Conservation (phyloP, 1,284 basidiomycete genomes). For the Papiliotrema nemorosa region DNA sequence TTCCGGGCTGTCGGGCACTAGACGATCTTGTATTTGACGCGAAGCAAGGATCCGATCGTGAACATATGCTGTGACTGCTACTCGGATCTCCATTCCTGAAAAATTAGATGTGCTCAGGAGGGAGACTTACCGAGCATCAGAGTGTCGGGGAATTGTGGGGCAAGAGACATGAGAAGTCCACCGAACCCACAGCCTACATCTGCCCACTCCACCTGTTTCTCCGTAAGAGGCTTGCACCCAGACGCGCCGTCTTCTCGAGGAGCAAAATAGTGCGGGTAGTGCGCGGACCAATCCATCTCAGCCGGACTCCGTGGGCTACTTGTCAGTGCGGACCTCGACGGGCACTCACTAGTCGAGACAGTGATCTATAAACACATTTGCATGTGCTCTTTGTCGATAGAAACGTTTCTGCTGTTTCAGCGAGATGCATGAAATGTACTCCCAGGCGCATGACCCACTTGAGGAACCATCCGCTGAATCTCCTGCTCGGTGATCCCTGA, state of each 20-base stretch:
- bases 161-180: conserved; percentile 83
- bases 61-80: conserved; percentile 95
- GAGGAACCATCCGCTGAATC: background rate
- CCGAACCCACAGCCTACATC: conserved; percentile 99
- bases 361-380: conserved; percentile 98
- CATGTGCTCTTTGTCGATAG: conserved; percentile 95
- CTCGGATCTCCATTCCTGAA: conserved; percentile 92
- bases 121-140: conserved; percentile 80
- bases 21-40: conserved; percentile 57
- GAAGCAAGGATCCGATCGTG: conserved; percentile 87
- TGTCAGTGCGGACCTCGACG: background rate
- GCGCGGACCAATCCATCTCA: conserved; percentile 75
- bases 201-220: conserved; percentile 74
- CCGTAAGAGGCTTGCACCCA: background rate
- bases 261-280: conserved; percentile 72
- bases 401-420: conserved; percentile 73
- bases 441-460: background rate
- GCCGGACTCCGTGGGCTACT: conserved; percentile 67
- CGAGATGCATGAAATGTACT: background rate
- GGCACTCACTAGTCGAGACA: conserved; percentile 67
- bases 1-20: conserved; percentile 19
- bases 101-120: conserved; percentile 1
- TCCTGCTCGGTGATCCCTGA: background rate
- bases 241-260: conserved; percentile 19
- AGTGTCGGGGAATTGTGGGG: conserved; percentile 85